Conservation (phyloP, 345 rosid genomes). For the Eucalyptus marginata region DNA sequence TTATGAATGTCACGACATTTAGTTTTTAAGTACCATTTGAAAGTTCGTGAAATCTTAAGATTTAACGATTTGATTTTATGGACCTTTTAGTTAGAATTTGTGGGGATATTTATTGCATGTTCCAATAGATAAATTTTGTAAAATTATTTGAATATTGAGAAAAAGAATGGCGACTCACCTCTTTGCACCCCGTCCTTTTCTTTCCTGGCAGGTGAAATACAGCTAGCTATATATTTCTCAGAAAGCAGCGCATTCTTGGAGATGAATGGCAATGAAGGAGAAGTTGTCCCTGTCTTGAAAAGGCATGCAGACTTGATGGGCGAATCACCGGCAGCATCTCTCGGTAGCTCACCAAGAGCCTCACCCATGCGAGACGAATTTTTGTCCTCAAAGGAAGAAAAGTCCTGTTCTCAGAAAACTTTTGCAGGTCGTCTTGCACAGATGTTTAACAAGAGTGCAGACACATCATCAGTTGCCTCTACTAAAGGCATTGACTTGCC, state of each 20-base stretch:
- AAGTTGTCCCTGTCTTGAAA: slow-evolving; percentile 11
- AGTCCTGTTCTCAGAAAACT: slow-evolving; percentile 27
- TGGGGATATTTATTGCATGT: background rate
- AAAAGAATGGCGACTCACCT: background rate
- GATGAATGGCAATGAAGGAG: slow-evolving; percentile 3
- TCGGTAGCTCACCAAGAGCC: slow-evolving; percentile 21
- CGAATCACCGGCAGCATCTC: slow-evolving; percentile 25
- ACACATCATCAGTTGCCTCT: slow-evolving; percentile 6
- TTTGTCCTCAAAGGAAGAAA: slow-evolving; percentile 38
- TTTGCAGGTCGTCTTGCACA: slow-evolving; percentile 71
- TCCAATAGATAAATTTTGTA: background rate
- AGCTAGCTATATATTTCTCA: slow-evolving; percentile 50
- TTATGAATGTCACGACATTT: background rate
- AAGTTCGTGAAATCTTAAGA: too few relatives aligned
- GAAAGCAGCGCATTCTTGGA: slow-evolving; percentile 38
- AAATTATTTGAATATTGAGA: background rate
- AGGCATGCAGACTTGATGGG: slow-evolving; percentile 15
- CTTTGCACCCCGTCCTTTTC: background rate
- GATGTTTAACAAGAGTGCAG: slow-evolving; percentile 59
- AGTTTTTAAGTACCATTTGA: background rate
- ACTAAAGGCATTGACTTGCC: slow-evolving; percentile 26
- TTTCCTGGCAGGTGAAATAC: slow-evolving; percentile 66
- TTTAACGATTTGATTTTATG: background rate
- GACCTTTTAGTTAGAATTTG: background rate
- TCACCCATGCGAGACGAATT: slow-evolving; percentile 44